phyloP scores from a whole-genome alignment of 2,329 filamentous ascomycete genomes.

The Verticillium klebahnii region DNA sequence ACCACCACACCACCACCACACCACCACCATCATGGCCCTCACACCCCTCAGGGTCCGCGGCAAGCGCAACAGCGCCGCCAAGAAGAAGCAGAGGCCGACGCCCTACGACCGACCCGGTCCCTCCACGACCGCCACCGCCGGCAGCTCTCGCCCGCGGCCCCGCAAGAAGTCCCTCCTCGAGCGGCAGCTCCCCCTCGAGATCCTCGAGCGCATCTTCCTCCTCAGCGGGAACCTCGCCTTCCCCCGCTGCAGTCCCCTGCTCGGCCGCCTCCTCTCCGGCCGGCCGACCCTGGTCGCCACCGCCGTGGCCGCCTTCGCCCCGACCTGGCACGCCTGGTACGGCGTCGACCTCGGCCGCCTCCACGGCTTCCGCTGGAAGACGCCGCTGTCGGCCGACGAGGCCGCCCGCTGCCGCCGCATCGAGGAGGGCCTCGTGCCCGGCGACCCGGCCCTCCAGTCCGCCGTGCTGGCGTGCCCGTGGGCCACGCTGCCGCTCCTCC shows the following conservation, averaged over 20 bases:
- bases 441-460: conserved; percentile 40
- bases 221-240: conserved; percentile 45
- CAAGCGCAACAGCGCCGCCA: conserved; percentile 29
- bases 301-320: conserved; percentile 29
- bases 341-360: conserved; percentile 16
- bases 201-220: conserved; percentile 49
- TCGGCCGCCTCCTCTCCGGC: conserved; percentile 42
- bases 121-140: neutral
- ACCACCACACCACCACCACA: neutral
- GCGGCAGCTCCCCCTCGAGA: conserved; percentile 40
- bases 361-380: neutral
- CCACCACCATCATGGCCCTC: conserved; percentile 32
- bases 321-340: conserved; percentile 34
- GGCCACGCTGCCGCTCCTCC: conserved; percentile 38
- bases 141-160: neutral
- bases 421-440: conserved; percentile 17
- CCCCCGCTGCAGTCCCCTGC: conserved; percentile 34
- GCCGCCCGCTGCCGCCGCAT: neutral
- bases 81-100: conserved; percentile 1
- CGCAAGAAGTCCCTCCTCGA: conserved; percentile 20
- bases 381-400: neutral
- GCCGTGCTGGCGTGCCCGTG: conserved; percentile 38
- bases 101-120: neutral
- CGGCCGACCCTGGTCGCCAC: conserved; percentile 30
- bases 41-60: conserved; percentile 45